A percentile compares a stretch with the other conserved stretches of the same genome.
Conservation (phyloP, 2,329 filamentous ascomycete genomes). For the Cladophialophora bantiana region DNA sequence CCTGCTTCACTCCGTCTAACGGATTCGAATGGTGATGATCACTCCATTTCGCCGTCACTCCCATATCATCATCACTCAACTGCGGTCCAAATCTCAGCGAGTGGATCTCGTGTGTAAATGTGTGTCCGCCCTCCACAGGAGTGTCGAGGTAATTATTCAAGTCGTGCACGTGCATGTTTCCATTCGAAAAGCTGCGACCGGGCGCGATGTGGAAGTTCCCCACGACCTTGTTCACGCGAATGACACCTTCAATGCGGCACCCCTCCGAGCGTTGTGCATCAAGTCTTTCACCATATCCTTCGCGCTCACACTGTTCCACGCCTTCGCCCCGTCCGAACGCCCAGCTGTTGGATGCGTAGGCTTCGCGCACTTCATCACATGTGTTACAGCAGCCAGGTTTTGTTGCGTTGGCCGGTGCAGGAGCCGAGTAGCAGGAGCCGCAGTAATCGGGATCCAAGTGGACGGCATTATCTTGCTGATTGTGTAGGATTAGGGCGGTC, state of each 20-base stretch:
- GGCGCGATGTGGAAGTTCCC: constrained; percentile 99
- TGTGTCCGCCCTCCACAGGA: constrained; percentile 73
- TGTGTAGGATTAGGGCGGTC: constrained; percentile 69
- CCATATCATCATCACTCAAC: constrained; percentile 71
- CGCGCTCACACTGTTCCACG: constrained; percentile 92
- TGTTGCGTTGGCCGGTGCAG: constrained; percentile 70
- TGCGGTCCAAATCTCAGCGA: constrained; percentile 91
- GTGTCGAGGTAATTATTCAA: constrained; percentile 91
- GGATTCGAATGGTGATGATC: constrained; percentile 88
- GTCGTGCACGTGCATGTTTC: constrained; percentile 97
- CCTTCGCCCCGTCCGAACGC: constrained; percentile 90
- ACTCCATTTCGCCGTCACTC: constrained; percentile 71
- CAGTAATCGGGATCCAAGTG: constrained; percentile 94
- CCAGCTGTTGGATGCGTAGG: constrained; percentile 88
- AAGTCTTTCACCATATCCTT: constrained; percentile 89
- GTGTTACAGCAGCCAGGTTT: constrained; percentile 97
- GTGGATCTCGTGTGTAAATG: constrained; percentile 89
- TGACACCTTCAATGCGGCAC: constrained; percentile 88
- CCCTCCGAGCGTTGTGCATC: constrained; percentile 89
- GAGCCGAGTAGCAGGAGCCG: constrained; percentile 88
- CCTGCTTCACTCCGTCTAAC: constrained; percentile 79
- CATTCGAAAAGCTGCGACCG: constrained; percentile 92
- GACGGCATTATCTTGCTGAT: constrained; percentile 71
- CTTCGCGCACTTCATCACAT: constrained; percentile 94
- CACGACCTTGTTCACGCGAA: constrained; percentile 97